Percentiles rank a stretch among this genome's conserved stretches.
Evolutionary conservation across 345 rosid species (phyloP).

Genomic region (Rhodamnia argentea): DNA sequence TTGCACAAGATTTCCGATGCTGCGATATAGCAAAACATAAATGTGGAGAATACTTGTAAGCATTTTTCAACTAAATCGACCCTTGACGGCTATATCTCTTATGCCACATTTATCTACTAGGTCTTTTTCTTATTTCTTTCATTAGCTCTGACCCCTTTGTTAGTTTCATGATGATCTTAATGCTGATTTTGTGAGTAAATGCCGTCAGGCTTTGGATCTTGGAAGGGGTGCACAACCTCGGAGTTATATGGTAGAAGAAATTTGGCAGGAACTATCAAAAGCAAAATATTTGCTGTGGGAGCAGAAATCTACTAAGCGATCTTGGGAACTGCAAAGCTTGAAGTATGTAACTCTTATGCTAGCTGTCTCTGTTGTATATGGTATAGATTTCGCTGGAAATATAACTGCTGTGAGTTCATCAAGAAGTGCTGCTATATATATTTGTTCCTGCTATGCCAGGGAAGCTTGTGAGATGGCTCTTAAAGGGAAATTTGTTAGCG

Average conservation of each 20-base stretch:
- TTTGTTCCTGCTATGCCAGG: slow-evolving; percentile 28
- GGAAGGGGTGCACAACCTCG: slow-evolving; percentile 59
- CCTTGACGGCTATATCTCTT: neutral
- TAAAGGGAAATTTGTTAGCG: slow-evolving; percentile 41
- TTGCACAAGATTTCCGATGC: neutral
- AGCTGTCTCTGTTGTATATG: neutral
- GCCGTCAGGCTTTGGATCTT: slow-evolving; percentile 63
- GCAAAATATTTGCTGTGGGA: slow-evolving; percentile 89
- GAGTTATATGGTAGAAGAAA: slow-evolving; percentile 72
- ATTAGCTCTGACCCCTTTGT: neutral
- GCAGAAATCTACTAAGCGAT: slow-evolving; percentile 41
- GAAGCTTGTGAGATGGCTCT: slow-evolving; percentile 79
- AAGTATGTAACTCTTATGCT: slow-evolving; percentile 48
- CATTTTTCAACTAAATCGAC: neutral
- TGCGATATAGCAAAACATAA: neutral
- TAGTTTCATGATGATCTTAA: neutral
- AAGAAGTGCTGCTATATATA: neutral
- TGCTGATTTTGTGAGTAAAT: neutral
- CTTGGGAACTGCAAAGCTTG: slow-evolving; percentile 72
- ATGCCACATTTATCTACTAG: neutral
- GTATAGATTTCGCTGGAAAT: neutral
- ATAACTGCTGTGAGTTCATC: neutral
- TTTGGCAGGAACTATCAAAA: slow-evolving; percentile 84
- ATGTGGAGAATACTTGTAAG: neutral
- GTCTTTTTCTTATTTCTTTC: neutral